Base-by-base conservation (phyloP, 1,139 yeast genomes). In the Geotrichum carabidarum region DNA sequence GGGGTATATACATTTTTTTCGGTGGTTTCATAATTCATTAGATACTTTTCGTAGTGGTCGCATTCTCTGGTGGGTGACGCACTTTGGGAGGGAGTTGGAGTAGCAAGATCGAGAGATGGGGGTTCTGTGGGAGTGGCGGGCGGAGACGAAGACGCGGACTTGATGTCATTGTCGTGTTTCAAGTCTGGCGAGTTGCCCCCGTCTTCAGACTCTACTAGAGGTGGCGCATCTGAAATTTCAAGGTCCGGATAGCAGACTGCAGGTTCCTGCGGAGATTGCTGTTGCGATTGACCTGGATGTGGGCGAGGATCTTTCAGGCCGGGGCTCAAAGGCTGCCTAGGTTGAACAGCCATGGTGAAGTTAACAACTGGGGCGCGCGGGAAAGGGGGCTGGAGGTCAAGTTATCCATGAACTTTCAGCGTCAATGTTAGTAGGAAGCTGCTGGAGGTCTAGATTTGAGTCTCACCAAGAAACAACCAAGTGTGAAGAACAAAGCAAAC, bases 81-180 rank as follows among this genome's bases (percentile, higher is more conserved):
- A 32, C 54, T 40, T 41, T 52, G 58, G 3, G 58, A 56, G 18
- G 58, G 54, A n/a, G 58, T 56, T 3, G 58, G 58, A 7, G 58
- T 56, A n/a, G 56, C 58, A 8, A 56, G 48, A 18, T 53, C 58
- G 9, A 56, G 47, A 5, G 58, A 56, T 12, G 58, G 58, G n/a
- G 51, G 53, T 15, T 48, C 44, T n/a, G 50, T 17, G 8, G 58
- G 58, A 7, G 58, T 48, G 2, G 53, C 50, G 5, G 57, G 57
- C n/a, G 53, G 53, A 37, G 57, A 51, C 8, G 53, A 51, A 9
- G 42, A 35, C 7, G 48, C 47, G 1, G 50, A 46, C 34, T 54
- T 38, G 18, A 48, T 32, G 41, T 42, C 51, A 37, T 54, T 44
- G 22, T 47, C 44, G 5, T 31, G 36, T 22, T 43, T 42, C 22